Evolutionary conservation across 805 yeast genomes (phyloP).

Genomic region (Kodamaea leandrae): DNA sequence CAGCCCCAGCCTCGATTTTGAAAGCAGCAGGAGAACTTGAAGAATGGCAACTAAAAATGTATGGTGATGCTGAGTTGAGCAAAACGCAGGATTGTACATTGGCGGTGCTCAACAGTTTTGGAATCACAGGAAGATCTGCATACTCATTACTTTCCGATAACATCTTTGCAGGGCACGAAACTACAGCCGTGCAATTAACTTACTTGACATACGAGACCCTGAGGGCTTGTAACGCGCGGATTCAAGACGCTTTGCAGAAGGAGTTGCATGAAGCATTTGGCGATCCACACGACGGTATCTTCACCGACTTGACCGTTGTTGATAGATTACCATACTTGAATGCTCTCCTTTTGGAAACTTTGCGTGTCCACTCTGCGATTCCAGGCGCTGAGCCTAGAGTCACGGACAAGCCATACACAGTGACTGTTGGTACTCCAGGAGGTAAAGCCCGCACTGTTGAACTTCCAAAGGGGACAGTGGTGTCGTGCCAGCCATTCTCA

Average conservation of each 20-base stretch:
- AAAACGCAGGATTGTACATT: conserved; percentile 30
- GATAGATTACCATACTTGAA: conserved; percentile 57
- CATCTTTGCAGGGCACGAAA: conserved; percentile 75
- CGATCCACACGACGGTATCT: conserved; percentile 12
- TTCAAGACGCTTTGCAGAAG: conserved; percentile 46
- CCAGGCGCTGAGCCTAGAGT: conserved; percentile 72
- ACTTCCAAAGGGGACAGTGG: conserved; percentile 53
- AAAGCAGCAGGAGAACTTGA: conserved; percentile 40
- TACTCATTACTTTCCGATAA: conserved; percentile 53
- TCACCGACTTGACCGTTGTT: conserved; percentile 37
- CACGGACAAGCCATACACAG: conserved; percentile 30
- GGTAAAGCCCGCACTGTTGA: conserved; percentile 11
- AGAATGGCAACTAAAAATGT: conserved; percentile 44
- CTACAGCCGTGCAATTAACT: conserved; percentile 62
- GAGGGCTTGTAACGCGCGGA: conserved; percentile 40
- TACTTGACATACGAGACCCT: conserved; percentile 60
- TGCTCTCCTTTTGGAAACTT: conserved; percentile 61
- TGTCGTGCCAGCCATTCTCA: conserved; percentile 66
- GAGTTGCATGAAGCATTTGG: conserved; percentile 47
- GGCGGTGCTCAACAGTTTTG: conserved; percentile 32
- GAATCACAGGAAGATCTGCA: conserved; percentile 32
- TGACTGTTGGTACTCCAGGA: conserved; percentile 16
- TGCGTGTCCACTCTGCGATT: conserved; percentile 64
- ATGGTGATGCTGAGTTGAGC: conserved; percentile 30
- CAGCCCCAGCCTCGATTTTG: conserved; percentile 40